Evolutionary conservation across 805 yeast genomes (phyloP).

Genomic region (Ogataea pilisensis): DNA sequence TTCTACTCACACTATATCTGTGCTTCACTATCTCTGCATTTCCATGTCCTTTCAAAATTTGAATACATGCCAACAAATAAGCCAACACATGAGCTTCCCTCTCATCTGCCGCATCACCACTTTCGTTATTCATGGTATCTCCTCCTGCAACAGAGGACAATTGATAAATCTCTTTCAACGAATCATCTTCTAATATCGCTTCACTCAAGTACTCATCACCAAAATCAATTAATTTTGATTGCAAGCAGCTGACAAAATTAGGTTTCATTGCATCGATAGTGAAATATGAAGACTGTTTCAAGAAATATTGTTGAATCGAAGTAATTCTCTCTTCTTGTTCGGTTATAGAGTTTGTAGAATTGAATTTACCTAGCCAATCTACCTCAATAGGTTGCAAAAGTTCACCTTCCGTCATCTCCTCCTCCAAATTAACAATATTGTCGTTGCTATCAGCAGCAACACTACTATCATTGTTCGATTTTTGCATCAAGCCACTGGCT

Average conservation of each 20-base stretch:
- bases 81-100: slow-evolving; percentile 14
- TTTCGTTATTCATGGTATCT: not conserved
- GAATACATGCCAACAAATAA: slow-evolving; percentile 17
- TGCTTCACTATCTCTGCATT: slow-evolving; percentile 10
- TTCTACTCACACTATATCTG: slow-evolving; percentile 9
- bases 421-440: not conserved
- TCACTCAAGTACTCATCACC: slow-evolving; percentile 19
- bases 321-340: slow-evolving; percentile 7
- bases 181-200: slow-evolving; percentile 12
- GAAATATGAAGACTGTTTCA: slow-evolving; percentile 12
- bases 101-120: slow-evolving; percentile 8
- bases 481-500: not conserved
- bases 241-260: slow-evolving; percentile 13
- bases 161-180: slow-evolving; percentile 10
- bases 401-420: not conserved
- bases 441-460: not conserved
- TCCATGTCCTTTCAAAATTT: slow-evolving; percentile 12
- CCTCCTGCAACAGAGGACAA: not conserved
- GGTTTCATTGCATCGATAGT: slow-evolving; percentile 14
- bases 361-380: slow-evolving; percentile 13
- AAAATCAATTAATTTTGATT: slow-evolving; percentile 13
- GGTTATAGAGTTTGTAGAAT: not conserved
- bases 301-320: slow-evolving; percentile 11
- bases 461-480: not conserved
- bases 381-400: not conserved